These are phyloP conservation scores for Massariosphaeria phaeospora DNA, from an alignment of 495 filamentous ascomycete species.

Conservation along the genomic window DNA sequence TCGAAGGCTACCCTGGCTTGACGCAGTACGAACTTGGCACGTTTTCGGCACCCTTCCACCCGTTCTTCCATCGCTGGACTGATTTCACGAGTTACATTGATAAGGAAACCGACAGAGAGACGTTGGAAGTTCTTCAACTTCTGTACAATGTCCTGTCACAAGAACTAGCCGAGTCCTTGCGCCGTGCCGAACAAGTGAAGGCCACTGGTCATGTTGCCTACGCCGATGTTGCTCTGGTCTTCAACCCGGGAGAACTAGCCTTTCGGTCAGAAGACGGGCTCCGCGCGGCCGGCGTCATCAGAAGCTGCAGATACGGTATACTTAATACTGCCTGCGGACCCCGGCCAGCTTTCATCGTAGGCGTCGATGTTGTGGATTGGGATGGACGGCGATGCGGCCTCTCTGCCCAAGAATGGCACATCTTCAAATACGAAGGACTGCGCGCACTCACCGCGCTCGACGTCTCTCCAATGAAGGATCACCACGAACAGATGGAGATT, in stretches of 20 bases:
- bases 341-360: constrained; percentile 41
- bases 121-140: constrained; percentile 46
- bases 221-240: constrained; percentile 50
- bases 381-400: constrained; percentile 49
- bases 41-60: constrained; percentile 55
- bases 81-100: constrained; percentile 43
- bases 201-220: constrained; percentile 55
- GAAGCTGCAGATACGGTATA: constrained; percentile 56
- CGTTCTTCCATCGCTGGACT: constrained; percentile 62
- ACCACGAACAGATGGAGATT: constrained; percentile 1
- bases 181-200: constrained; percentile 45
- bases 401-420: constrained; percentile 27
- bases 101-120: constrained; percentile 33
- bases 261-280: constrained; percentile 24
- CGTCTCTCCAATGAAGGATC: constrained; percentile 3
- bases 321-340: too few relatives aligned
- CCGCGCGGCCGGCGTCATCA: constrained; percentile 38
- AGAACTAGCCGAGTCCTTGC: not conserved
- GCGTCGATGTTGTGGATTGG: constrained; percentile 31
- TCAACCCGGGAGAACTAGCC: constrained; percentile 45
- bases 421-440: constrained; percentile 5
- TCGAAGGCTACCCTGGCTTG: constrained; percentile 59
- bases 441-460: constrained; percentile 6
- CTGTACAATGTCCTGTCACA: not conserved
- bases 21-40: constrained; percentile 51